These are phyloP conservation scores for Clathrus columnatus DNA, from an alignment of 768 basidiomycete genomes.

Conservation along the genomic window DNA sequence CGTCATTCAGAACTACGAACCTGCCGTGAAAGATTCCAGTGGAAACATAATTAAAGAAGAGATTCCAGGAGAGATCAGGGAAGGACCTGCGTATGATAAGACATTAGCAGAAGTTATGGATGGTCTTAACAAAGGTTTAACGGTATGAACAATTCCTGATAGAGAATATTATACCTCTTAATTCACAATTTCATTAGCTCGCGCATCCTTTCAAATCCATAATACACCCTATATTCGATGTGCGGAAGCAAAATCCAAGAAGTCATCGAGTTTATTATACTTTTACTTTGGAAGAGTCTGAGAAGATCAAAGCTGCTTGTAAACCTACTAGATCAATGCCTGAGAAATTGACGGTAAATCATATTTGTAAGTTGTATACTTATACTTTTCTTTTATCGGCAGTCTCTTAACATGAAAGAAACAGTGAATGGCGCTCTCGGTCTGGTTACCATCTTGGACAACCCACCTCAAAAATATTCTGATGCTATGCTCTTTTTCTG, in stretches of 20 bases:
- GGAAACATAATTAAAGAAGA: slow-evolving; percentile 11
- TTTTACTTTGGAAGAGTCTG: slow-evolving; percentile 13
- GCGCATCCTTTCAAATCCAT: not conserved
- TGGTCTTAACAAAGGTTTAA: not conserved
- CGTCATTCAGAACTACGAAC: not conserved
- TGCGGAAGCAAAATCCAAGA: not conserved
- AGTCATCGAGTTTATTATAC: slow-evolving; percentile 11
- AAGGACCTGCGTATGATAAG: slow-evolving; percentile 13
- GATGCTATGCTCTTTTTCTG: slow-evolving; percentile 13
- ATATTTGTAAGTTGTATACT: slow-evolving; percentile 6
- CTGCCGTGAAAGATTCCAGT: not conserved
- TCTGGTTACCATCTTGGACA: slow-evolving; percentile 15
- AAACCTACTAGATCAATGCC: not conserved
- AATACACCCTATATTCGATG: not conserved
- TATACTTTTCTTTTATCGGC: not conserved
- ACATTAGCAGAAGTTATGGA: slow-evolving; percentile 8
- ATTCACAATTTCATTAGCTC: not conserved
- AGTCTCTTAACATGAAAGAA: too few relatives aligned
- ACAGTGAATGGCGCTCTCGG: slow-evolving; percentile 19
- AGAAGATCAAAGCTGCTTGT: slow-evolving; percentile 7
- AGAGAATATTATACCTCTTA: too few relatives aligned
- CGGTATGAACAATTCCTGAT: not conserved
- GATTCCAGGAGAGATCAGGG: slow-evolving; percentile 10
- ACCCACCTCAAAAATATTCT: slow-evolving; percentile 14
- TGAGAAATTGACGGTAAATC: slow-evolving; percentile 9